Evolutionary conservation across 352 stramenopile genomes (phyloP).

Genomic region (Globisporangium spiculum): DNA sequence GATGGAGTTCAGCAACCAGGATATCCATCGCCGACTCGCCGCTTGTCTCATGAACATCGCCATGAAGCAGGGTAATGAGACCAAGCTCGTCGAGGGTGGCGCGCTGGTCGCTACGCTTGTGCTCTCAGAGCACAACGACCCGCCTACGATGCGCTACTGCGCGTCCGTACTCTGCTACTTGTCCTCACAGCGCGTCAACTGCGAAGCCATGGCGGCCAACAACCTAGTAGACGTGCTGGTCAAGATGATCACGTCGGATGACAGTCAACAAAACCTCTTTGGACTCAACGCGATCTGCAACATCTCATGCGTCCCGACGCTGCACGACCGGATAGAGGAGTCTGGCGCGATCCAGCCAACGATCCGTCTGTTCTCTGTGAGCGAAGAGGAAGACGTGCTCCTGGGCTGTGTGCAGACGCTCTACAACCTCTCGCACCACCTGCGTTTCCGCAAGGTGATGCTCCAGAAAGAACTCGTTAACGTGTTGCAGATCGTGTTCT

Average conservation of each 20-base stretch:
- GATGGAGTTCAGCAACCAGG: constrained; percentile 80
- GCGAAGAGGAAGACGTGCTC: constrained; percentile 44
- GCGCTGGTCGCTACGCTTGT: constrained; percentile 64
- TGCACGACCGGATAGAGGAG: constrained; percentile 77
- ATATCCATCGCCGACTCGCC: constrained; percentile 68
- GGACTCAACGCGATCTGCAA: constrained; percentile 79
- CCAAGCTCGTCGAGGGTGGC: constrained; percentile 70
- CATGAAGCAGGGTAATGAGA: constrained; percentile 40
- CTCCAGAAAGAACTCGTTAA: constrained; percentile 56
- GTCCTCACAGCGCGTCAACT: constrained; percentile 62
- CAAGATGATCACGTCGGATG: constrained; percentile 46
- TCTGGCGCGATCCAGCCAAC: constrained; percentile 44
- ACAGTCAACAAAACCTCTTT: constrained; percentile 69
- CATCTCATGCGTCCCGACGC: constrained; percentile 50
- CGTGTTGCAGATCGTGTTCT: constrained; percentile 41
- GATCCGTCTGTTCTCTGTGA: constrained; percentile 45
- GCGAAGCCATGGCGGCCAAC: constrained; percentile 67
- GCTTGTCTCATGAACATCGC: constrained; percentile 79
- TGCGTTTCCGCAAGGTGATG: constrained; percentile 50
- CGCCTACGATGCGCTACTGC: constrained; percentile 67
- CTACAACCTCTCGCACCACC: constrained; percentile 68
- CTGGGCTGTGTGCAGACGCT: constrained; percentile 64
- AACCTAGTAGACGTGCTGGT: constrained; percentile 66
- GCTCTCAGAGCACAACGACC: constrained; percentile 69
- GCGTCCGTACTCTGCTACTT: constrained; percentile 70